These are phyloP conservation scores for Pseudogymnoascus destructans DNA, from an alignment of 2,329 filamentous ascomycete species.

Conservation along the genomic window DNA sequence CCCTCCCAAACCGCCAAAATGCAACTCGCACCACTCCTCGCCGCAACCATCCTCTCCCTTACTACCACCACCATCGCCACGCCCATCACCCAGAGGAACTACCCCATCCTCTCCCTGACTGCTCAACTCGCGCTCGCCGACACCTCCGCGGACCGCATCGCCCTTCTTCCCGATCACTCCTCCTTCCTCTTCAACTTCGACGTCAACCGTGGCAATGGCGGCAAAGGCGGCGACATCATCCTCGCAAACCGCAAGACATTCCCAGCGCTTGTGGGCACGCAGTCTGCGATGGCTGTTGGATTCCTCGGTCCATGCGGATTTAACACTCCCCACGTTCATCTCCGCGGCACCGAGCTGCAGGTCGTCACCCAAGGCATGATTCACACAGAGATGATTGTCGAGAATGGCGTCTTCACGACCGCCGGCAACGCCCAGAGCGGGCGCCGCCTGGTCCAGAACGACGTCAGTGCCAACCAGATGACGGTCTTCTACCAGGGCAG, in stretches of 20 bases:
- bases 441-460: slow-evolving; percentile 30
- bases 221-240: slow-evolving; percentile 36
- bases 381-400: slow-evolving; percentile 39
- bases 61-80: slow-evolving; percentile 24
- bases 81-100: slow-evolving; percentile 17
- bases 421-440: slow-evolving; percentile 25
- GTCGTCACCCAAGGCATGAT: slow-evolving; percentile 37
- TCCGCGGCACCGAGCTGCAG: slow-evolving; percentile 40
- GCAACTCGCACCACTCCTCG: slow-evolving; percentile 26
- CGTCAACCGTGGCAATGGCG: slow-evolving; percentile 25
- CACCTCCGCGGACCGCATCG: slow-evolving; percentile 32
- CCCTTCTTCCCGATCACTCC: slow-evolving; percentile 31
- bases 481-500: slow-evolving; percentile 42
- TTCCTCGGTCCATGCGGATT: slow-evolving; percentile 40
- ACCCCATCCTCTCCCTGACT: slow-evolving; percentile 12
- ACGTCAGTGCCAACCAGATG: slow-evolving; percentile 34
- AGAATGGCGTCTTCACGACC: slow-evolving; percentile 34
- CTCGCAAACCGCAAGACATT: slow-evolving; percentile 43
- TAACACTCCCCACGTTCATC: slow-evolving; percentile 44
- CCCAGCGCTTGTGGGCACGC: slow-evolving; percentile 41
- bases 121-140: slow-evolving; percentile 21
- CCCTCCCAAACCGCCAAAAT: slow-evolving; percentile 23
- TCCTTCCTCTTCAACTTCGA: slow-evolving; percentile 40
- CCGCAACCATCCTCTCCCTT: slow-evolving; percentile 30
- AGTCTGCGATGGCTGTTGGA: slow-evolving; percentile 38